Percentiles rank a stretch among this genome's conserved stretches.
Evolutionary conservation across 208 protist species (phyloP).

Genomic region (Wallacemonas rigidus): DNA sequence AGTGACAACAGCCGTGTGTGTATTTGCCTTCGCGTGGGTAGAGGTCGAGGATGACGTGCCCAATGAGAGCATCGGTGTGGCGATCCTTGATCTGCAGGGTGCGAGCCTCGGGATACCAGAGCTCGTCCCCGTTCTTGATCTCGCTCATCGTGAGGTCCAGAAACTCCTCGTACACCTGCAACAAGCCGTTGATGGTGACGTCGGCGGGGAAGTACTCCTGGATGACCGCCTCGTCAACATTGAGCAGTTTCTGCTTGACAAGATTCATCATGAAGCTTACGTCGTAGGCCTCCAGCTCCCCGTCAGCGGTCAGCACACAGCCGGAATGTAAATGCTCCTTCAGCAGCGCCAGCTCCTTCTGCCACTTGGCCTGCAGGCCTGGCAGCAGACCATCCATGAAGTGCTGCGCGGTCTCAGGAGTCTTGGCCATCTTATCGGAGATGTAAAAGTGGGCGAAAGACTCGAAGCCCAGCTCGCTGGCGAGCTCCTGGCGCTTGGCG

Average conservation of each 20-base stretch:
- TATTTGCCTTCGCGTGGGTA: constrained; percentile 89
- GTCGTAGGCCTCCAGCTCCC: constrained; percentile 67
- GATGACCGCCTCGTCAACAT: constrained; percentile 81
- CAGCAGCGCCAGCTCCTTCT: constrained; percentile 57
- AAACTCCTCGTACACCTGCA: constrained; percentile 85
- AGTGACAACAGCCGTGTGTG: constrained; percentile 82
- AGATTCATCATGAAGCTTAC: constrained; percentile 85
- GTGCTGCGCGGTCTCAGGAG: constrained; percentile 48
- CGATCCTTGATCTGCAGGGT: constrained; percentile 78
- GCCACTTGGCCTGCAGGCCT: constrained; percentile 79
- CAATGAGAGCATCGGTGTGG: constrained; percentile 51
- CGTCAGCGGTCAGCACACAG: constrained; percentile 59
- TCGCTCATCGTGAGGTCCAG: constrained; percentile 78
- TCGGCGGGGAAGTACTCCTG: constrained; percentile 89
- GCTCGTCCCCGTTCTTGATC: constrained; percentile 64
- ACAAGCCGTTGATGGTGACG: constrained; percentile 72
- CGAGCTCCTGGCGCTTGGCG: constrained; percentile 69
- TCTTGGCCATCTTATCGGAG: constrained; percentile 84
- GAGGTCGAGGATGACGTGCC: constrained; percentile 83
- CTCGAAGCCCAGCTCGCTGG: constrained; percentile 57
- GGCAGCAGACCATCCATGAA: constrained; percentile 77
- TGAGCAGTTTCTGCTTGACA: constrained; percentile 76
- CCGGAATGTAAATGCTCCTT: constrained; percentile 69
- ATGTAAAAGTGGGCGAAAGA: constrained; percentile 77
- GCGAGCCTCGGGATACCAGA: constrained; percentile 71